Base-by-base conservation (phyloP, 306 rosid species). In the Amphicarpaea edgeworthii region DNA sequence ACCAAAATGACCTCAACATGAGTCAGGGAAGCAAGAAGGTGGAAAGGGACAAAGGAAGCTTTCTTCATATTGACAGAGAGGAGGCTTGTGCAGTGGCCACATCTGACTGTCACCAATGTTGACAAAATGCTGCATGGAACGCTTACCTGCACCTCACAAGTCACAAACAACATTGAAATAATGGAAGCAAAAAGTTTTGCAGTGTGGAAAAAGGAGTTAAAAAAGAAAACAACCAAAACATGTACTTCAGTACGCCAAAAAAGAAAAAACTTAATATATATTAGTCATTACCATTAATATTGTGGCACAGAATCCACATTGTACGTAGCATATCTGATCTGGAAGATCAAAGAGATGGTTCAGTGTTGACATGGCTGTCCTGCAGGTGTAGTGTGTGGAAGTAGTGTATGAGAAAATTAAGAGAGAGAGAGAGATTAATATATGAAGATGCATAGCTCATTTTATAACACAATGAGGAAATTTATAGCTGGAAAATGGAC, bases 81-180 rank as follows among this genome's bases (percentile, higher is more conserved):
- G 9, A 58, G 65, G 41, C 20, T 58, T 58, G 65, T 58, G 65
- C 65, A 58, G 65, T 58, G 20, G 40, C 65, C 65, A 3, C 65
- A 58, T 58, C 65, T 58, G 11, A 58, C 65, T 12, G 41, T 58
- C 8, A 28, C 65, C 20, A 58, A 19, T 41, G 12, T 58, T 6
- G 65, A 58, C 19, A 58, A 58, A 58, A 38, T 28, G 65, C 65
- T 58, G 41, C 65, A 58, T 58, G 65, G 65, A 1, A 58, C 41
- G 12, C 65, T 58, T 7, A 58, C 65, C 65, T 58, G 65, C 40
- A 58, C 12, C 65, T 58, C 41, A 58, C 19, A n/a, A n/a, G n/a
- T n/a, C n/a, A n/a, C n/a, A n/a, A n/a, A n/a, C n/a, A 12, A 28
- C 19, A 4, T 58, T 58, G 40, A 5, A 28, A 58, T n/a, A 12